Evolutionary conservation across 768 basidiomycete genomes (phyloP).

Genomic region (Lactarius sp.): DNA sequence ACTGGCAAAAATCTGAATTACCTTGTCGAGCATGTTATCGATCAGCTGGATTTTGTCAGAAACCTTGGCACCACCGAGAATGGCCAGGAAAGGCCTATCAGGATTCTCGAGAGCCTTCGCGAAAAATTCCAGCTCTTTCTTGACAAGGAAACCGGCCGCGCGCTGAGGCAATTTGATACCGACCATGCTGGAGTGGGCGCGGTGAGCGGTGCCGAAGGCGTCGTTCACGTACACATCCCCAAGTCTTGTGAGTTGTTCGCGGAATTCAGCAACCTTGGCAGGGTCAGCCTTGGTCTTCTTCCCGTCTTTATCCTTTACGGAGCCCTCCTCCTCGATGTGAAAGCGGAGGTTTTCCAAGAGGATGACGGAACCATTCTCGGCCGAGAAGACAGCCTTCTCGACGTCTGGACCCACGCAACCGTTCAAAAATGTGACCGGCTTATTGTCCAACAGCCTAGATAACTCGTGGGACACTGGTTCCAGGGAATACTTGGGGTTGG

Average conservation of each 20-base stretch:
- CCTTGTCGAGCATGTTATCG: slow-evolving; percentile 99
- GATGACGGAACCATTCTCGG: slow-evolving; percentile 66
- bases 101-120: slow-evolving; percentile 95
- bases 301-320: slow-evolving; percentile 88
- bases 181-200: slow-evolving; percentile 98
- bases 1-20: slow-evolving; percentile 29
- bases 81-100: slow-evolving; percentile 94
- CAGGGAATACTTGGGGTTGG: slow-evolving; percentile 84
- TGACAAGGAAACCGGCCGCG: slow-evolving; percentile 94
- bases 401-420: slow-evolving; percentile 86
- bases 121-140: slow-evolving; percentile 98
- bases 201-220: slow-evolving; percentile 97
- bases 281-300: slow-evolving; percentile 93
- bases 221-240: slow-evolving; percentile 98
- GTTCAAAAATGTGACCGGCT: slow-evolving; percentile 71
- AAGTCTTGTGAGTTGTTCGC: slow-evolving; percentile 81
- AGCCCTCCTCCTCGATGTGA: slow-evolving; percentile 98
- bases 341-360: slow-evolving; percentile 97
- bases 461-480: slow-evolving; percentile 81
- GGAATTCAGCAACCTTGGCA: slow-evolving; percentile 74
- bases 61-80: slow-evolving; percentile 97
- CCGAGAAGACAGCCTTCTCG: slow-evolving; percentile 68
- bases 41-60: slow-evolving; percentile 99
- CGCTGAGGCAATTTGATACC: slow-evolving; percentile 89
- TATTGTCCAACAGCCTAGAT: slow-evolving; percentile 57